Conservation (phyloP, 768 basidiomycete species). For the Trametes meyenii region DNA sequence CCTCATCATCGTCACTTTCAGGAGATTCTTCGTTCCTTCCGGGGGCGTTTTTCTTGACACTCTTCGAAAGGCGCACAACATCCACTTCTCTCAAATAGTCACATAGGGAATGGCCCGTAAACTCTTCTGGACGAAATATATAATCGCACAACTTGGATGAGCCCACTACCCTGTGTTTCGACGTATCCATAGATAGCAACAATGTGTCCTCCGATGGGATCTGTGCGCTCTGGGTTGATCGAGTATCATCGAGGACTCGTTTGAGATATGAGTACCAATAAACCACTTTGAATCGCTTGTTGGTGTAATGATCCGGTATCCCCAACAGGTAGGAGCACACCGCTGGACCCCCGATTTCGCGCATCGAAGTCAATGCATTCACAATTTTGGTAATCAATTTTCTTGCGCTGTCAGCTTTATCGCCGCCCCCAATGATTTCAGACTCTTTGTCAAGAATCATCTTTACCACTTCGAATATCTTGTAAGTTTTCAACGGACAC, state of each 20-base stretch:
- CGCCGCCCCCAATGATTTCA: conserved; percentile 27
- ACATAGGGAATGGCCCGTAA: conserved; percentile 27
- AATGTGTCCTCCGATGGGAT: background rate
- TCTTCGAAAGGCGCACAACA: background rate
- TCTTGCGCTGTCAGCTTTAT: conserved; percentile 29
- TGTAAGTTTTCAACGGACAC: conserved; percentile 40
- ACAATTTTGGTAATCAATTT: conserved; percentile 40
- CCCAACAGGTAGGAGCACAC: conserved; percentile 38
- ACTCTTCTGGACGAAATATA: conserved; percentile 30
- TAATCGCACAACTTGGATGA: conserved; percentile 6
- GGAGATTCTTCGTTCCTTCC: background rate
- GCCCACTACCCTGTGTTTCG: background rate
- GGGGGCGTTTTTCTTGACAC: background rate
- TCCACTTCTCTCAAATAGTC: background rate
- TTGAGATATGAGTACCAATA: conserved; percentile 37
- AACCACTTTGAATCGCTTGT: conserved; percentile 35
- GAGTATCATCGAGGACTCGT: conserved; percentile 21
- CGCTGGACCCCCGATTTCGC: conserved; percentile 43
- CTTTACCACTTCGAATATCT: conserved; percentile 38
- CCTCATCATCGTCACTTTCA: background rate
- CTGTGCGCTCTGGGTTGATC: background rate
- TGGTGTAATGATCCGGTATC: conserved; percentile 44
- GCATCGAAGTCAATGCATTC: conserved; percentile 39
- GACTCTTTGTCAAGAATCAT: conserved; percentile 29
- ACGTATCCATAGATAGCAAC: background rate